Base-by-base conservation (phyloP, 1,284 basidiomycete genomes). In the Marasmius oreades region DNA sequence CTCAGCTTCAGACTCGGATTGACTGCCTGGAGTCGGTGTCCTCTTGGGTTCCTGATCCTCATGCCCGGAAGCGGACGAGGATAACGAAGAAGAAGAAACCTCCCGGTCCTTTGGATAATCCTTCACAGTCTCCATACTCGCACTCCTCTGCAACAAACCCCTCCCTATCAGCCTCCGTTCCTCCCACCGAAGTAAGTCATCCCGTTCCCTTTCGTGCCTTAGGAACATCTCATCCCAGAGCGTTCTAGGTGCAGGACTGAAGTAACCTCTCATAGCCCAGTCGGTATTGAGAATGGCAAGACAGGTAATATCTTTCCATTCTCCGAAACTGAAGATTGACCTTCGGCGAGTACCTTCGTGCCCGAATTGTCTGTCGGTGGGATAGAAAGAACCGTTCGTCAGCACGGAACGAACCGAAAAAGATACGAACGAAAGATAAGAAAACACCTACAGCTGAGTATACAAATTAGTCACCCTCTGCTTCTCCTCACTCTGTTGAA, bases 171-270 rank as follows among this genome's bases (percentile, higher is more conserved):
- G 22, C 20, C 22, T 59, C 34, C 51, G 58, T 11, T 74, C 70
- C 51, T 87, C 82, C 77, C 80, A 79, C 12, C 64, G 68, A 43
- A 85, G 58, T 26, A 87, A 67, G 55, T 81, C 79, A 59, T 85
- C 79, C 42, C 77, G 72, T 67, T 88, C 86, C 47, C 70, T 68
- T 56, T 81, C 72, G 62, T 88, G 86, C 34, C 86, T 73, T 24
- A 64, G 61, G 52, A 88, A 73, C 56, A 88, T 71, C 63, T 84
- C 84, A 55, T 87, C 85, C 86, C 86, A 88, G 7, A 81, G 62
- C 1, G 74, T 74, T 33, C 66, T 62, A 1, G 76, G 72, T 0
- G 73, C 69, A 34, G 64, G 57, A 7, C 42, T 48, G 56, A 62
- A 45, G 18, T 51, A 55, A 8, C 61, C 54, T 44, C 73, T 74